These are phyloP conservation scores for Gamarada debralockiae DNA, from an alignment of 495 filamentous ascomycete species.

Conservation along the genomic window DNA sequence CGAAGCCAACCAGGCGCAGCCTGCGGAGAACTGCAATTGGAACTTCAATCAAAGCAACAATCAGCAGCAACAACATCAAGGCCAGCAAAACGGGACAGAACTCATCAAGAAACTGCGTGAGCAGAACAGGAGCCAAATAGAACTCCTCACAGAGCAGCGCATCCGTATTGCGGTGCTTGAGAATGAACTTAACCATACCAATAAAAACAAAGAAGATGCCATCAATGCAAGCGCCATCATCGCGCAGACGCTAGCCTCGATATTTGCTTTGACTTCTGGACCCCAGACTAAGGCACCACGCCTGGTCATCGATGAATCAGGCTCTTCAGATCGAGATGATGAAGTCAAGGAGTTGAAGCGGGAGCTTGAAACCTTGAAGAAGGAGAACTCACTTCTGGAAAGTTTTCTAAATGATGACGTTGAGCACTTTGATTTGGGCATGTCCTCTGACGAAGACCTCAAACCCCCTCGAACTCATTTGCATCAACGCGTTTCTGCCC, in stretches of 20 bases:
- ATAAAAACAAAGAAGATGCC: conserved; percentile 7
- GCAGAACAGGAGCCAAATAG: background rate
- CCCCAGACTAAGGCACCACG: background rate
- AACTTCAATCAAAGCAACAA: no score
- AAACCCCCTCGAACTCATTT: no score
- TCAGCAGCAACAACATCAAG: no score
- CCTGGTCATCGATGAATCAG: background rate
- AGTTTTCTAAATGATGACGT: background rate
- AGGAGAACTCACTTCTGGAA: background rate
- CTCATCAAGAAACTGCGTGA: background rate
- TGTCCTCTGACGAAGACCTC: no score
- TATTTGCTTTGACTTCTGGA: background rate
- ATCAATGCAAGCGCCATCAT: conserved; percentile 3
- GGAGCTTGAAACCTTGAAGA: background rate
- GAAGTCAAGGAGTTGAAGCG: background rate
- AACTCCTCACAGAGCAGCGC: conserved; percentile 4
- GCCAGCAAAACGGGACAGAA: no score
- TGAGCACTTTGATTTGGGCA: background rate
- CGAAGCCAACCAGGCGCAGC: no score
- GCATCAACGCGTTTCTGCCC: no score
- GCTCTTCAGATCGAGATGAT: background rate
- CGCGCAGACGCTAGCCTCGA: background rate
- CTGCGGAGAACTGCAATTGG: no score
- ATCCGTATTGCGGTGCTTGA: conserved; percentile 21
- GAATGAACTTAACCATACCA: conserved; percentile 15